Base-by-base conservation (phyloP, 2,329 filamentous ascomycete genomes). In the Corinectria fuckeliana region DNA sequence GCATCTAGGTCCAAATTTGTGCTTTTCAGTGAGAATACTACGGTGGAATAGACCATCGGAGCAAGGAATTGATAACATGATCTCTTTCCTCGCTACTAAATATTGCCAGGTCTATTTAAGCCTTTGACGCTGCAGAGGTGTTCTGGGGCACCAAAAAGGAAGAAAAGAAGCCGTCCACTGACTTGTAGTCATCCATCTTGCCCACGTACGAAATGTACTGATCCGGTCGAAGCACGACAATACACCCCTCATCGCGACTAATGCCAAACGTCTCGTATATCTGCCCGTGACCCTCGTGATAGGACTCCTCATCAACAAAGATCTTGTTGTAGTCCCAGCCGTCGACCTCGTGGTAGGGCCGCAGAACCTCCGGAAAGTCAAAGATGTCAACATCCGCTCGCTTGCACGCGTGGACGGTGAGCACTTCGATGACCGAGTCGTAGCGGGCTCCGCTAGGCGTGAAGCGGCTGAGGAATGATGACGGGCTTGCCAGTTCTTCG, bases 221-320 rank as follows among this genome's bases (percentile, higher is more conserved):
- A 76, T 92, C 90, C 2, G 89, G 90, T 48, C 90, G 74, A 2
- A 88, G 77, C 1, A 88, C 76, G 1, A 90, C 81, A 3, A 87
- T 74, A 60, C 84, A 87, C 0, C 89, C 88, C 14, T 75, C 74
- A 49, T 81, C 75, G 16, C 64, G 71, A 63, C 86, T 79, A 3
- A 92, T 78, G 0, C 87, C 88, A 56, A 87, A 88, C 3, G 79
- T 80, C 56, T 81, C 76, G 67, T 90, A 86, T 0, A 80, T 78
- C 20, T 78, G 66, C 0, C 82, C 82, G 51, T 81, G 75, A 0
- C 81, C 82, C 66, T 86, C 81, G 61, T 86, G 80, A 69, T 86
- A 84, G 18, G 78, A 80, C 39, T 76, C 67, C 34, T 82, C 82
- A 61, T 88, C 85, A 0, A 80, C 82, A 68, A 82, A 86, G 1